These are phyloP conservation scores for Meripilus lineatus DNA, from an alignment of 1,284 basidiomycete species.

Conservation along the genomic window DNA sequence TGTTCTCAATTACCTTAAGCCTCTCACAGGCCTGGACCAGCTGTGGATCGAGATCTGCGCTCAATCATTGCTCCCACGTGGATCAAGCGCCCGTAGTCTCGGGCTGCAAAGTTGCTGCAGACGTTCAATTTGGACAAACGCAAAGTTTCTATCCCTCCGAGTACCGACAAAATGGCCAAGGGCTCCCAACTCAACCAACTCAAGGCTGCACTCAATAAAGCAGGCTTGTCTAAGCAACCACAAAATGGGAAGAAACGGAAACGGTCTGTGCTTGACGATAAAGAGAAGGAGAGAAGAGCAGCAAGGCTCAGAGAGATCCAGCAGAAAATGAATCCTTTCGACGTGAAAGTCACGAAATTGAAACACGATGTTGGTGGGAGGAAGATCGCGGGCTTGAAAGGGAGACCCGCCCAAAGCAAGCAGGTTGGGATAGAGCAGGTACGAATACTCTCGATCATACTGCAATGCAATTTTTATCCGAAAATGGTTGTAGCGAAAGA, in stretches of 20 bases:
- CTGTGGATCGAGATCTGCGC: background rate
- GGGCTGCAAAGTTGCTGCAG: background rate
- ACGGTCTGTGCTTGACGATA: conserved; percentile 53
- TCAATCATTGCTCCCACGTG: background rate
- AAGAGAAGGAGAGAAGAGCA: conserved; percentile 74
- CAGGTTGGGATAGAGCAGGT: conserved; percentile 90
- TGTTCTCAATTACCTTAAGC: no score
- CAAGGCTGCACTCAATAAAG: conserved; percentile 75
- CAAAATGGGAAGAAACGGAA: conserved; percentile 67
- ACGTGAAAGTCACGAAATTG: conserved; percentile 83
- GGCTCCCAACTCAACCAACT: conserved; percentile 85
- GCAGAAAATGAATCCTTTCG: conserved; percentile 88
- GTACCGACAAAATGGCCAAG: conserved; percentile 57
- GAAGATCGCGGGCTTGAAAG: conserved; percentile 79
- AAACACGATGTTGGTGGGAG: conserved; percentile 92
- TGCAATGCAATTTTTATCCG: conserved; percentile 2
- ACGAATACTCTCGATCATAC: conserved; percentile 22
- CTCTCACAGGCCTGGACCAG: no score
- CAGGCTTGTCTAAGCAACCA: conserved; percentile 64
- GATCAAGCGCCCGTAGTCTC: background rate
- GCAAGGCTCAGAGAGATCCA: conserved; percentile 85
- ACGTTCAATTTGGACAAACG: background rate
- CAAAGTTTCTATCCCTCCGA: background rate
- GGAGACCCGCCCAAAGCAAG: conserved; percentile 83
- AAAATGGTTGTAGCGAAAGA: conserved; percentile 57